phyloP scores from a whole-genome alignment of 345 rosid species.

The Noccaea bulbosa region DNA sequence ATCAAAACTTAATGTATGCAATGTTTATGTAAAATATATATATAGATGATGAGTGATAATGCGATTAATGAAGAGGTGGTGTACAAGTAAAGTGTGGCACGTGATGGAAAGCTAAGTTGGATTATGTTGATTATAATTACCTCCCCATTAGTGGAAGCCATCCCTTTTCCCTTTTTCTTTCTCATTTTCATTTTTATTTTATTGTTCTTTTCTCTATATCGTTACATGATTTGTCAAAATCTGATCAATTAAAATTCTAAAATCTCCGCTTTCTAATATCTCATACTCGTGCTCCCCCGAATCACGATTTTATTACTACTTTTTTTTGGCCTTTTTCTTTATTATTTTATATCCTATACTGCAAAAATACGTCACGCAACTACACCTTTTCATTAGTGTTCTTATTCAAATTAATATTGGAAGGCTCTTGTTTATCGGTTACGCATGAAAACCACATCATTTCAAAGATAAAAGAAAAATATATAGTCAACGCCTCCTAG shows the following conservation, averaged over 20 bases:
- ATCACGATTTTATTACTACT: slow-evolving; percentile 24
- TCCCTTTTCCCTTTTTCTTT: slow-evolving; percentile 9
- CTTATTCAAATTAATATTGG: not conserved
- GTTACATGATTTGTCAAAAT: slow-evolving; percentile 27
- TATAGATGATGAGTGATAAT: slow-evolving; percentile 34
- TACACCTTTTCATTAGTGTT: slow-evolving; percentile 1
- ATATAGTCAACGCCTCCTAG: slow-evolving; percentile 14
- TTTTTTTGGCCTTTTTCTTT: not conserved
- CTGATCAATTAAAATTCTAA: slow-evolving; percentile 28
- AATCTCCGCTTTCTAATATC: slow-evolving; percentile 27
- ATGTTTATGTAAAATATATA: slow-evolving; percentile 2
- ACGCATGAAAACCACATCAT: slow-evolving; percentile 38
- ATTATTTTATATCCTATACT: slow-evolving; percentile 12
- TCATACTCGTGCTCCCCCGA: slow-evolving; percentile 21
- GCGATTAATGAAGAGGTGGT: slow-evolving; percentile 40
- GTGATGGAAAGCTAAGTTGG: slow-evolving; percentile 35
- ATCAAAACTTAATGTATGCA: not conserved
- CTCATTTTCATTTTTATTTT: not conserved
- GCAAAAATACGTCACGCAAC: slow-evolving; percentile 40
- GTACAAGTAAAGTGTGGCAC: slow-evolving; percentile 45
- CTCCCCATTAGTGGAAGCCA: slow-evolving; percentile 37
- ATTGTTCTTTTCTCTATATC: slow-evolving; percentile 22
- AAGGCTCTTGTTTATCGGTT: slow-evolving; percentile 24
- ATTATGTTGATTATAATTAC: slow-evolving; percentile 38
- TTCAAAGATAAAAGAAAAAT: not conserved